These are phyloP conservation scores for Pleurotus pulmonarius DNA, from an alignment of 768 basidiomycete genomes.

Conservation along the genomic window DNA sequence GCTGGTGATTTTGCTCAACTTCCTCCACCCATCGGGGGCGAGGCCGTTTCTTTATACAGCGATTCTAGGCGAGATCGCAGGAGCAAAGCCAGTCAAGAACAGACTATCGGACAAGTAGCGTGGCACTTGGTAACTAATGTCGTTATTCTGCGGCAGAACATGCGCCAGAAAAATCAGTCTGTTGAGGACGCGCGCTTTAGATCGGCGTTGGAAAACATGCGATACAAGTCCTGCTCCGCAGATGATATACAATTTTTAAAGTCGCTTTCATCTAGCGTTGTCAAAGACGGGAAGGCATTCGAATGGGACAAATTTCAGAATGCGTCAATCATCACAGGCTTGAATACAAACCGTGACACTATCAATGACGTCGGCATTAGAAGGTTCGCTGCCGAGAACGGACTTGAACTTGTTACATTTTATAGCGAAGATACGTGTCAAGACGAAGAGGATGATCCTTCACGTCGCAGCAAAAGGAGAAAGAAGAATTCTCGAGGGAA, in stretches of 20 bases:
- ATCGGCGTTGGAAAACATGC: constrained; percentile 22
- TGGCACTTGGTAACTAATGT: constrained; percentile 33
- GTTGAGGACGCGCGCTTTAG: constrained; percentile 21
- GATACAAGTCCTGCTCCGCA: constrained; percentile 31
- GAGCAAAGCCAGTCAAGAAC: constrained; percentile 16
- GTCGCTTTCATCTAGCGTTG: constrained; percentile 17
- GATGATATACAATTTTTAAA: constrained; percentile 32
- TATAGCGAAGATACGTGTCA: constrained; percentile 18
- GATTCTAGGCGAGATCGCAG: not conserved
- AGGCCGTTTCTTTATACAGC: constrained; percentile 11
- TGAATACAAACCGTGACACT: constrained; percentile 31
- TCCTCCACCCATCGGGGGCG: constrained; percentile 11
- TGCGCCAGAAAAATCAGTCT: constrained; percentile 22
- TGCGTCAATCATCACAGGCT: constrained; percentile 34
- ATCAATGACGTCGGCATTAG: constrained; percentile 28
- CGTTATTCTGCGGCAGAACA: constrained; percentile 30
- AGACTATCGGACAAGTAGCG: constrained; percentile 17
- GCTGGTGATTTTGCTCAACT: constrained; percentile 31
- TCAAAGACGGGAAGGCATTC: not conserved
- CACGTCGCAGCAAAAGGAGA: not conserved
- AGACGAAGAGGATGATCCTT: not conserved
- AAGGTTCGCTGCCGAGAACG: constrained; percentile 29
- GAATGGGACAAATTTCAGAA: constrained; percentile 19
- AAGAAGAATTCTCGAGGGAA: not conserved
- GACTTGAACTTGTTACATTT: constrained; percentile 19